Conservation (phyloP, 192 early-diverging fungal genomes). For the Podila epigama region DNA sequence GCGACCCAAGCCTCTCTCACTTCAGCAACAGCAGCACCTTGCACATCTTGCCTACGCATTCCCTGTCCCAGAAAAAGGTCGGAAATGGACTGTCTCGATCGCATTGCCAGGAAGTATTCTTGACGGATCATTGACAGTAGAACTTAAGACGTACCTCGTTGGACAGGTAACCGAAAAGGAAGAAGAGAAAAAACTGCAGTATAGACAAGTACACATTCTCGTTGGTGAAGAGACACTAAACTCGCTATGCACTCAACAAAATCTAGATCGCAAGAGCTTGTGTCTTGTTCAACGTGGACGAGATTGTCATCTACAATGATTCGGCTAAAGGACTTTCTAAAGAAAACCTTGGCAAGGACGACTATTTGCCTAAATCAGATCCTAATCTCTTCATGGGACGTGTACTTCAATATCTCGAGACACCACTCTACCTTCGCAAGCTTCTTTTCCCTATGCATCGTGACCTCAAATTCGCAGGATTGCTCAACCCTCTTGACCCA, state of each 20-base stretch:
- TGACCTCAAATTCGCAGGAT: constrained; percentile 69
- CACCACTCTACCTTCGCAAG: constrained; percentile 73
- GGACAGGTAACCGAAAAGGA: constrained; percentile 58
- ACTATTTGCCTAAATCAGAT: constrained; percentile 55
- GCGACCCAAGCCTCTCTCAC: constrained; percentile 25
- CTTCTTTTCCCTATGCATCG: constrained; percentile 70
- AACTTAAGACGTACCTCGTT: constrained; percentile 74
- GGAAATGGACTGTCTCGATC: constrained; percentile 68
- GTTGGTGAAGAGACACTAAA: too few relatives aligned
- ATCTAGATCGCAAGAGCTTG: constrained; percentile 64
- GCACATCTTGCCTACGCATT: constrained; percentile 45
- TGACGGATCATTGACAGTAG: constrained; percentile 65
- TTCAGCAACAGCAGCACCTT: constrained; percentile 45
- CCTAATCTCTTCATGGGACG: constrained; percentile 69
- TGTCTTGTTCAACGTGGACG: constrained; percentile 69
- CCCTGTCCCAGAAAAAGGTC: constrained; percentile 39
- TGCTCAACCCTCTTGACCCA: constrained; percentile 69
- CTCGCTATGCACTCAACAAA: too few relatives aligned
- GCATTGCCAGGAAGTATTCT: constrained; percentile 73
- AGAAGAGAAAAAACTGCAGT: background rate
- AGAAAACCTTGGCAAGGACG: constrained; percentile 47
- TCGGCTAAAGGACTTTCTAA: constrained; percentile 39
- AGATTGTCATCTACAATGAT: constrained; percentile 73
- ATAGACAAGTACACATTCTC: background rate
- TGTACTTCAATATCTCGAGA: constrained; percentile 73